Percentiles rank a stretch among this genome's conserved stretches.
phyloP scores from a whole-genome alignment of 2,329 filamentous ascomycete species.

The Parastagonospora avenae region DNA sequence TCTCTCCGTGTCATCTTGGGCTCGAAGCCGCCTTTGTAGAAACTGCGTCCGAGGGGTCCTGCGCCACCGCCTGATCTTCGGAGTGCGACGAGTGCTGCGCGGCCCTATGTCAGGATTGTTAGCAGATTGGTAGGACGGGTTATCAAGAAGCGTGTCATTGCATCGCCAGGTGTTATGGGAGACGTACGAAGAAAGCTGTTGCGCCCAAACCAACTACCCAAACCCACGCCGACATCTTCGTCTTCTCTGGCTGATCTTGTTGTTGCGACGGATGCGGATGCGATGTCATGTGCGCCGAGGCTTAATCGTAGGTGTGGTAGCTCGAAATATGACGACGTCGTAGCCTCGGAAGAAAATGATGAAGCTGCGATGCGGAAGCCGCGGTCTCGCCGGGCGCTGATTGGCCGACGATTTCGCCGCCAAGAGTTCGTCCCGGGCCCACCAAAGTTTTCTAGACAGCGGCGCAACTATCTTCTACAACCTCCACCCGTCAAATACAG shows the following conservation, averaged over 20 bases:
- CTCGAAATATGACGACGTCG: constrained; percentile 5
- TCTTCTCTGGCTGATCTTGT: constrained; percentile 5
- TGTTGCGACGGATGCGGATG: neutral
- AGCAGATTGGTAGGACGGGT: constrained; percentile 12
- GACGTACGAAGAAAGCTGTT: constrained; percentile 67
- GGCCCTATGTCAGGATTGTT: constrained; percentile 64
- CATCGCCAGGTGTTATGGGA: constrained; percentile 4
- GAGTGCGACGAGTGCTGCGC: constrained; percentile 88
- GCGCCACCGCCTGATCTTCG: constrained; percentile 73
- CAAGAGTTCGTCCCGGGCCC: constrained; percentile 1
- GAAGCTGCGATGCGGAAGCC: constrained; percentile 20
- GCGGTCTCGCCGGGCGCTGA: constrained; percentile 21
- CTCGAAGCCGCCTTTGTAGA: constrained; percentile 99
- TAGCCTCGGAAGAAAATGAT: constrained; percentile 12
- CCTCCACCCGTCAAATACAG: constrained; percentile 12
- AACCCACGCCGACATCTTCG: constrained; percentile 63
- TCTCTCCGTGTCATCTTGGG: constrained; percentile 90
- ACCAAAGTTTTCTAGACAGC: constrained; percentile 17
- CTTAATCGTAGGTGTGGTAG: neutral
- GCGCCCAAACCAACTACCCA: constrained; percentile 67
- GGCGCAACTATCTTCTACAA: constrained; percentile 14
- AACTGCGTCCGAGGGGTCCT: constrained; percentile 83
- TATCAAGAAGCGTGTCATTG: neutral
- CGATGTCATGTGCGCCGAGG: neutral
- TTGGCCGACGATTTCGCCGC: constrained; percentile 12